These are phyloP conservation scores for Xylariaceae sp. DNA, from an alignment of 2,329 filamentous ascomycete genomes.

Conservation along the genomic window DNA sequence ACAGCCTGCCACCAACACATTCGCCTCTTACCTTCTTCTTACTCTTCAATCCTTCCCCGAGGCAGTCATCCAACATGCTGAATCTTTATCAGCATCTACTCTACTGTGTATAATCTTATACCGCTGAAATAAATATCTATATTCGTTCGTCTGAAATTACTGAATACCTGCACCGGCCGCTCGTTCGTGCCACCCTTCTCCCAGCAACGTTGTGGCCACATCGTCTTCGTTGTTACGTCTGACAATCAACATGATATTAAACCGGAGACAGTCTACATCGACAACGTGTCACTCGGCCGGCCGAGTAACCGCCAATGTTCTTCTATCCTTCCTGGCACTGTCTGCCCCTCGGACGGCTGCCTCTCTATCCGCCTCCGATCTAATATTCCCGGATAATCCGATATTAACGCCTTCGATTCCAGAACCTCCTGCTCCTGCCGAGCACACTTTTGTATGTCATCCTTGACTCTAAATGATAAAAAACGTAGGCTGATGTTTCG, in stretches of 20 bases:
- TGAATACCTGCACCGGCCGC: neutral
- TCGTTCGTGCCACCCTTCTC: neutral
- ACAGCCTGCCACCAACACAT: neutral
- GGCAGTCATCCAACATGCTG: constrained; percentile 6
- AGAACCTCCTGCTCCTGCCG: constrained; percentile 43
- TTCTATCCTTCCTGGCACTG: constrained; percentile 63
- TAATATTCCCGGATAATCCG: constrained; percentile 42
- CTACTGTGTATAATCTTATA: neutral
- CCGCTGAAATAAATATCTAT: neutral
- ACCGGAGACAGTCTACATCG: constrained; percentile 25
- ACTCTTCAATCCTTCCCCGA: neutral
- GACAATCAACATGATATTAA: constrained; percentile 25
- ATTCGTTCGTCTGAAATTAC: no score
- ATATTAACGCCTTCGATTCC: constrained; percentile 37
- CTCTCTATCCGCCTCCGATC: constrained; percentile 34
- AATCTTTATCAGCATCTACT: neutral
- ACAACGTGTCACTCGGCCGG: constrained; percentile 50
- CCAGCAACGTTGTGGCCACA: neutral
- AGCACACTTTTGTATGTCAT: constrained; percentile 50
- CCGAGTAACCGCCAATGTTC: constrained; percentile 57
- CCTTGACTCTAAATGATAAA: neutral
- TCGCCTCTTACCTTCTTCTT: neutral
- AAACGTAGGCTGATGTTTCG: constrained; percentile 8
- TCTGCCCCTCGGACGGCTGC: constrained; percentile 40
- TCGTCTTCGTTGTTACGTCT: neutral